Evolutionary conservation across 345 rosid genomes (phyloP).

Genomic region (Brassica carinata): DNA sequence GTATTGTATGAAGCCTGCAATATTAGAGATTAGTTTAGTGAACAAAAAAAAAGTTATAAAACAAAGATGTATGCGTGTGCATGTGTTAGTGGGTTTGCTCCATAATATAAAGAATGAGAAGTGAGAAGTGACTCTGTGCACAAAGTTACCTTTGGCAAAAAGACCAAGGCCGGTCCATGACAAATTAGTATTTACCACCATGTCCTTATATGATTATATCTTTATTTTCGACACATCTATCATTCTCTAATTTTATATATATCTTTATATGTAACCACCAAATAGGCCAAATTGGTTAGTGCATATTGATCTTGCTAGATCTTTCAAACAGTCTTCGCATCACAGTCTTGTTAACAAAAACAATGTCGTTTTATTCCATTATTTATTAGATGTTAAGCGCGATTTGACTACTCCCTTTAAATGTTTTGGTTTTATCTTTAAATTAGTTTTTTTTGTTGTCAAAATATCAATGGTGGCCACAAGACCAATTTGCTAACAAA

Average conservation of each 20-base stretch:
- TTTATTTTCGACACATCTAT: background rate
- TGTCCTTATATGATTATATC: background rate
- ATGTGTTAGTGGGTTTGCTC: slow-evolving; percentile 22
- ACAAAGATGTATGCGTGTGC: background rate
- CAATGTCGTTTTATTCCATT: background rate
- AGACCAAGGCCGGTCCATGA: slow-evolving; percentile 28
- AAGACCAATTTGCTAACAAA: background rate
- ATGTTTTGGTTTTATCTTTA: background rate
- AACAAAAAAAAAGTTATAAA: background rate
- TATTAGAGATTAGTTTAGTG: background rate
- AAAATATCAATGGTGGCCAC: background rate
- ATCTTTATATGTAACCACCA: background rate
- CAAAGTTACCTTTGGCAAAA: slow-evolving; percentile 45
- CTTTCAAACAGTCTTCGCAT: background rate
- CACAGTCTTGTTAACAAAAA: background rate
- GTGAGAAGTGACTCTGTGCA: slow-evolving; percentile 55
- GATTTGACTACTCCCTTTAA: background rate
- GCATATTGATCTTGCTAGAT: background rate
- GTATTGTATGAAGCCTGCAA: background rate
- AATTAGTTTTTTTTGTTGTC: background rate
- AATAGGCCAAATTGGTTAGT: background rate
- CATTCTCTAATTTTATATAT: background rate
- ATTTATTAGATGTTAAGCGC: background rate
- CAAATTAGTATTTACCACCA: slow-evolving; percentile 32
- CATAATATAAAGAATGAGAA: slow-evolving; percentile 14